Evolutionary conservation across 768 basidiomycete species (phyloP).

Genomic region (Boletus sp.): DNA sequence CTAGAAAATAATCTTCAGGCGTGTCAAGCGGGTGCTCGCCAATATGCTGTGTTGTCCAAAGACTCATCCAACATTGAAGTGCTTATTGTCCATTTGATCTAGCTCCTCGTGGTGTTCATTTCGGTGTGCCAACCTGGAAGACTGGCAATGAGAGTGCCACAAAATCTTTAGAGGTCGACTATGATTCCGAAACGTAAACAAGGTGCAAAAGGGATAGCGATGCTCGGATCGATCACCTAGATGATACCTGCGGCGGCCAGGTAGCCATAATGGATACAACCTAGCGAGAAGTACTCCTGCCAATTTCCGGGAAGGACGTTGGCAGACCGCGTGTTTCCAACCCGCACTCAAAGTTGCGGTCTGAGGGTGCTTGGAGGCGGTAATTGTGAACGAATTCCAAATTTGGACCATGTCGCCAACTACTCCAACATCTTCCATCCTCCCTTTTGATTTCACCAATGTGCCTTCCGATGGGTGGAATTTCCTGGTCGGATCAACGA

Average conservation of each 20-base stretch:
- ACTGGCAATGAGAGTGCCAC: not conserved
- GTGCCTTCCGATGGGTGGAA: no score
- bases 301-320: not conserved
- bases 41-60: not conserved
- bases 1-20: not conserved
- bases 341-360: not conserved
- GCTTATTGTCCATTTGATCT: not conserved
- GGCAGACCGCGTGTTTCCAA: not conserved
- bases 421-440: no score
- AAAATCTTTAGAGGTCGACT: not conserved
- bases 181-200: not conserved
- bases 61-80: not conserved
- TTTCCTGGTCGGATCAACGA: no score
- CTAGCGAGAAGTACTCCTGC: not conserved
- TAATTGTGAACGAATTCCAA: no score
- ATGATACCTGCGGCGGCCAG: not conserved
- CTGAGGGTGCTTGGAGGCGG: no score
- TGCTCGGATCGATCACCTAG: no score
- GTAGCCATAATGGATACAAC: not conserved
- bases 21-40: not conserved
- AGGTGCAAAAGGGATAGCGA: not conserved
- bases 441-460: no score
- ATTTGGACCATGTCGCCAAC: no score
- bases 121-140: slow-evolving; percentile 7
- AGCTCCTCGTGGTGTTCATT: not conserved